A percentile compares a stretch with the other conserved stretches of the same genome.
These are phyloP conservation scores for Lavandula angustifolia DNA, from an alignment of 257 asterid genomes.

Conservation along the genomic window DNA sequence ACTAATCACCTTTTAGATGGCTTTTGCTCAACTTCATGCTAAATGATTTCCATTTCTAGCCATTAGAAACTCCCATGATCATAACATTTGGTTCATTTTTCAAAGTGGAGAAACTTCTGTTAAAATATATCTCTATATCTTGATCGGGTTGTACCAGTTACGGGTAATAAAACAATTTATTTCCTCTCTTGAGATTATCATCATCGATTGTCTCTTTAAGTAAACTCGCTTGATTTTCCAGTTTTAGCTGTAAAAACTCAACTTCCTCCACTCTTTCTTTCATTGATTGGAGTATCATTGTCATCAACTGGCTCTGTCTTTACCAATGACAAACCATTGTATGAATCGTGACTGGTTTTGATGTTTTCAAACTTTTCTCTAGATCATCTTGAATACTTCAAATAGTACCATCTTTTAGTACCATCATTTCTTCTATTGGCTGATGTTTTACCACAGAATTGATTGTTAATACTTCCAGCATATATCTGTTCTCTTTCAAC, in stretches of 20 bases:
- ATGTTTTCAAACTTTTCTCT: conserved; percentile 28
- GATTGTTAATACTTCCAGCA: conserved; percentile 26
- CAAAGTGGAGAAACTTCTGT: conserved; percentile 77
- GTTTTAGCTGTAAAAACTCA: conserved; percentile 47
- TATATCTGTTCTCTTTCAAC: conserved; percentile 25
- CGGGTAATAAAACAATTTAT: conserved; percentile 72
- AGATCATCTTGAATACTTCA: conserved; percentile 4
- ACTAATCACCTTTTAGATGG: conserved; percentile 84
- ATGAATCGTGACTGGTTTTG: conserved; percentile 15
- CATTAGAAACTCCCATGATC: conserved; percentile 91
- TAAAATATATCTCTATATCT: conserved; percentile 68
- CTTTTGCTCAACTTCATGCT: conserved; percentile 62
- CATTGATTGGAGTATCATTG: conserved; percentile 21
- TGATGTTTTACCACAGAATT: conserved; percentile 31
- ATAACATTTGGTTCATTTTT: conserved; percentile 62
- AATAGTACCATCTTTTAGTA: conserved; percentile 22
- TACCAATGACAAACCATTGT: conserved; percentile 24
- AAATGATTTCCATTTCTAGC: conserved; percentile 89
- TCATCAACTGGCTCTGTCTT: conserved; percentile 40
- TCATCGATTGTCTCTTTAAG: conserved; percentile 49
- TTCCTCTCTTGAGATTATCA: conserved; percentile 61
- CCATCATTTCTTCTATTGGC: conserved; percentile 13
- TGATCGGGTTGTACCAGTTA: conserved; percentile 73
- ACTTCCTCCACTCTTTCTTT: conserved; percentile 38
- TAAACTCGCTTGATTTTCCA: conserved; percentile 61